A percentile compares a stretch with the other conserved stretches of the same genome.
Evolutionary conservation across 495 filamentous ascomycete genomes (phyloP).

Genomic region (Parathielavia hyrcaniae): DNA sequence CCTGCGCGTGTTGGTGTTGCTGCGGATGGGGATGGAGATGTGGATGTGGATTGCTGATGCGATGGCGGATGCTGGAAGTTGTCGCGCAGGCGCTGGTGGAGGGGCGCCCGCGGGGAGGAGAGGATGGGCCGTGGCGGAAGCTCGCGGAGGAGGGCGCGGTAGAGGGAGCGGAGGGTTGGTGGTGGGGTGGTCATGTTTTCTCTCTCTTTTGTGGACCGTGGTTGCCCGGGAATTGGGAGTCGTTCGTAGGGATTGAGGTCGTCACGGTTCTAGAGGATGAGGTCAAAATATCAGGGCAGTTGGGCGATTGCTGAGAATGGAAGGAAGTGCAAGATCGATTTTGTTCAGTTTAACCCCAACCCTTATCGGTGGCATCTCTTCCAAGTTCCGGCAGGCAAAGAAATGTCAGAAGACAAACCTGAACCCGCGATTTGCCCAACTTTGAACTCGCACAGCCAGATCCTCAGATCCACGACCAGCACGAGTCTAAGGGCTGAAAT

Average conservation of each 20-base stretch:
- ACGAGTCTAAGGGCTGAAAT: too few relatives aligned
- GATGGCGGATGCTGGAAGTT: conserved; percentile 34
- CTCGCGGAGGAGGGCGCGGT: conserved; percentile 86
- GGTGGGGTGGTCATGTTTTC: conserved; percentile 24
- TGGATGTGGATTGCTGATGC: too few relatives aligned
- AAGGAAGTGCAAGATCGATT: neutral
- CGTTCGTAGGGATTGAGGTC: neutral
- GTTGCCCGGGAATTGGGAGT: neutral
- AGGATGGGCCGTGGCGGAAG: conserved; percentile 64
- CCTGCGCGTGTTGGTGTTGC: conserved; percentile 9
- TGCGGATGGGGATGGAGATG: too few relatives aligned
- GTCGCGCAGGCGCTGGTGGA: conserved; percentile 55
- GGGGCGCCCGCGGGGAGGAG: conserved; percentile 47
- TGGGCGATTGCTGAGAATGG: neutral
- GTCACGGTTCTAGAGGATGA: too few relatives aligned
- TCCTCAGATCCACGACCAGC: too few relatives aligned
- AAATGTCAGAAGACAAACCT: neutral
- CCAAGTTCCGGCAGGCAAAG: conserved; percentile 18
- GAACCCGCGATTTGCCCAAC: neutral
- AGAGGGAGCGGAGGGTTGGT: conserved; percentile 64
- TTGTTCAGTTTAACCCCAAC: conserved; percentile 20
- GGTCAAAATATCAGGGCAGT: neutral
- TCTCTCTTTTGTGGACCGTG: neutral
- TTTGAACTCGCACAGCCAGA: neutral
- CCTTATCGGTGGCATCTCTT: conserved; percentile 11